Base-by-base conservation (phyloP, 768 basidiomycete species). In the Xerocomellus amylosporus region DNA sequence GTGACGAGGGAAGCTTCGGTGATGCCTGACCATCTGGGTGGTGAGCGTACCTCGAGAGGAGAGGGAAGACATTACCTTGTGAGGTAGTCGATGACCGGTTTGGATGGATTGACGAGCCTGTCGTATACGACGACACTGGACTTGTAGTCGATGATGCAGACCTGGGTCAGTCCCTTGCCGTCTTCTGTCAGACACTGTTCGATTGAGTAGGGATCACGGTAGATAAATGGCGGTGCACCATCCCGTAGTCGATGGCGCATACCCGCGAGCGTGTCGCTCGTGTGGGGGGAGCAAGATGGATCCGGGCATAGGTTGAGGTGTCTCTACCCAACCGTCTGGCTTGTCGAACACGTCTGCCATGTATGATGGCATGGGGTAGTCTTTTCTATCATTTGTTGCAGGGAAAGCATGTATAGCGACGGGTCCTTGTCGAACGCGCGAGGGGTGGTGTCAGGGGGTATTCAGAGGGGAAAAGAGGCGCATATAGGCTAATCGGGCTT, bases 191-290 rank as follows among this genome's bases (percentile, higher is more conserved):
- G 60, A 66, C 94, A 96, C 94, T 97, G 19, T 33, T 63, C 22
- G 58, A 61, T 40, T 8, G 36, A 24, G 24, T 24, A 24, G 37
- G 15, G 0, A n/a, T 4, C 10, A 6, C 1, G 12, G 46, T 4
- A 17, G 1, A 40, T 5, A 9, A 1, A 37, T n/a, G 17, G 10
- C 64, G 33, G 13, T 82, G 49, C 55, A 92, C 95, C 96, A 98
- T 98, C 70, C 98, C 96, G 70, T 96, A 98, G 77, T 99, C 96
- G 44, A 99, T 81, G 0, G 92, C 91, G 52, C 90, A 86, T 24
- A 96, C 80, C 54, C 74, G 77, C 5, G 79, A 76, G 42, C 67
- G 67, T n/a, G 64, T 30, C 64, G 71, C 19, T 72, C 40, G 47
- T 67, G 48, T 51, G 65, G 66, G 2, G 71, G 64, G 17, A 72